Base-by-base conservation (phyloP, 108 stramenopile genomes). In the Asterionellopsis glacialis region DNA sequence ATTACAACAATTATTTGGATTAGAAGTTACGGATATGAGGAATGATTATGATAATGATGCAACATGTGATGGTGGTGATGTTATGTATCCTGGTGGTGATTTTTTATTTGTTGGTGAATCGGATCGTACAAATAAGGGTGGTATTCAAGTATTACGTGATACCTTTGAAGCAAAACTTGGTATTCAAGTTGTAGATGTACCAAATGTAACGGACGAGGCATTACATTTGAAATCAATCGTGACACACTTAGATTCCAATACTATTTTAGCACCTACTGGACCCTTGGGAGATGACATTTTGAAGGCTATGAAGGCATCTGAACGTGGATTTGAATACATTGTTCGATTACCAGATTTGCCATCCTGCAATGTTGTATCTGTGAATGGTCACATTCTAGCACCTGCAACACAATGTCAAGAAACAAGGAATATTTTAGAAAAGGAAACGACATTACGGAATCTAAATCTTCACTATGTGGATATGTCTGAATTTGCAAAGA, bases 171-270 rank as follows among this genome's bases (percentile, higher is more conserved):
- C 24, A 14, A n/a, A n/a, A n/a, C n/a, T n/a, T n/a, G n/a, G n/a
- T n/a, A 24, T 60, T 12, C 55, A 68, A 57, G 61, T 69, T 10
- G 55, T 82, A 25, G 53, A 69, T 0, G 68, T 85, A 16, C 70
- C 77, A 24, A 49, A 75, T 14, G 33, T 61, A 11, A n/a, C n/a
- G n/a, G n/a, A n/a, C n/a, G 26, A 27, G 12, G 81, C 80, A 1
- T 66, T 89, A 45, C 87, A 89, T 76, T 61, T 89, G 44, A 89
- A 89, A 51, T 77, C 75, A 0, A 75, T 80, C 44, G 72, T 81
- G 5, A 80, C 87, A 19, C 82, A 85, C 56, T 48, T 89, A 43
- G 80, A 83, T 59, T 65, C 71, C 12, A 14, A 67, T 9, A 89
- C 83, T 0, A 50, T 89, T 26, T 40, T 89, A 45, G 75, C 71